These are phyloP conservation scores for Termitomyces heimii DNA, from an alignment of 768 basidiomycete species.

Conservation along the genomic window DNA sequence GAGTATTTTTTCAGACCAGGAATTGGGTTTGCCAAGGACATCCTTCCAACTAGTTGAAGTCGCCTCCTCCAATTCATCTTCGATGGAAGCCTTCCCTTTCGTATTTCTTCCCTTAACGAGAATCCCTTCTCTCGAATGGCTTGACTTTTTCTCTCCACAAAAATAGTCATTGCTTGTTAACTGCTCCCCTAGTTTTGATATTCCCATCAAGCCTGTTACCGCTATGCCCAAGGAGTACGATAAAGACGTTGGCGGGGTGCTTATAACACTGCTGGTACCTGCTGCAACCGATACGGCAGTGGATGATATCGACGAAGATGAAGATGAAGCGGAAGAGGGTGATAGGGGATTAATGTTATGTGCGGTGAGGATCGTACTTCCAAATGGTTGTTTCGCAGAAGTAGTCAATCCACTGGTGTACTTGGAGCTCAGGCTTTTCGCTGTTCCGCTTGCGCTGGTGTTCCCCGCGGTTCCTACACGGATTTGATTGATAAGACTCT, in stretches of 20 bases:
- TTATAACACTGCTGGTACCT: constrained; percentile 38
- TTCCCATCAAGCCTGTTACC: constrained; percentile 33
- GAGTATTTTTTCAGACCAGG: constrained; percentile 34
- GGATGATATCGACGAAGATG: constrained; percentile 47
- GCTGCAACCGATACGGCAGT: constrained; percentile 29
- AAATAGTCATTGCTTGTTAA: background rate
- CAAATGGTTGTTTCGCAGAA: constrained; percentile 16
- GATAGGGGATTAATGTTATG: constrained; percentile 14
- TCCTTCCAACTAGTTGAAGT: constrained; percentile 35
- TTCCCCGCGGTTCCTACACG: constrained; percentile 28
- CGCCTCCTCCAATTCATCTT: constrained; percentile 25
- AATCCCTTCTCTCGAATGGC: constrained; percentile 21
- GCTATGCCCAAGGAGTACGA: constrained; percentile 42
- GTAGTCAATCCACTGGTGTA: constrained; percentile 31
- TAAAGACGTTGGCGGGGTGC: constrained; percentile 54
- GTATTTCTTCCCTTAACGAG: constrained; percentile 25
- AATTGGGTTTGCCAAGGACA: constrained; percentile 20
- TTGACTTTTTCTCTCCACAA: constrained; percentile 9
- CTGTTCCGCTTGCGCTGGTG: constrained; percentile 22
- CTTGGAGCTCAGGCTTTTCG: constrained; percentile 32
- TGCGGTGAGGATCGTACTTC: constrained; percentile 11
- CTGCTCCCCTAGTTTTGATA: constrained; percentile 23
- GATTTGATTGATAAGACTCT: constrained; percentile 37
- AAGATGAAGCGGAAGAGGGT: constrained; percentile 44
- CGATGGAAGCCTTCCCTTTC: constrained; percentile 24